Conservation (phyloP, 2,329 filamentous ascomycete species). For the Tolypocladium sp. region DNA sequence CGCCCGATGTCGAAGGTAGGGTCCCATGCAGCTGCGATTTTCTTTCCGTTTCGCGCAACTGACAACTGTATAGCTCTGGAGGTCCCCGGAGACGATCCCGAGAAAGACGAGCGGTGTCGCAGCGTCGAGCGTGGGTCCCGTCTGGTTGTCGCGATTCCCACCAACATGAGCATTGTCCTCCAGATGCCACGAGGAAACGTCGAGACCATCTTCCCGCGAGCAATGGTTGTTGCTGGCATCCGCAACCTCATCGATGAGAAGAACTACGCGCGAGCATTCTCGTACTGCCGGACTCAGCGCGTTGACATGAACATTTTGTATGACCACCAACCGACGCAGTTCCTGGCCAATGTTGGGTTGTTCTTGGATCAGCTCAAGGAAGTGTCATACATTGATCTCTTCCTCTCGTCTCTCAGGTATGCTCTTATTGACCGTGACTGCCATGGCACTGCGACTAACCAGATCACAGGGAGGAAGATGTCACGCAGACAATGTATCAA, state of each 20-base stretch:
- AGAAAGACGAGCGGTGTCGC: conserved; percentile 84
- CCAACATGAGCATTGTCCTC: conserved; percentile 73
- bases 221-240: conserved; percentile 86
- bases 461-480: conserved; percentile 66
- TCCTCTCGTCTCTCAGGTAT: conserved; percentile 76
- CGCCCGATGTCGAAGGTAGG: conserved; percentile 51
- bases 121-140: conserved; percentile 84
- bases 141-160: conserved; percentile 82
- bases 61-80: conserved; percentile 55
- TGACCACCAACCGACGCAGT: conserved; percentile 82
- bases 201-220: conserved; percentile 88
- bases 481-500: conserved; percentile 86
- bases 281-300: conserved; percentile 81
- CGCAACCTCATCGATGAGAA: conserved; percentile 69
- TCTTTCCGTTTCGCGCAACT: conserved; percentile 3
- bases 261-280: conserved; percentile 76
- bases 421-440: too few species aligned
- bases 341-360: conserved; percentile 63
- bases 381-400: conserved; percentile 76
- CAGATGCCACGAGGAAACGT: conserved; percentile 96
- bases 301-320: conserved; percentile 98
- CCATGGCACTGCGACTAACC: too few species aligned
- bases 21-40: not conserved
- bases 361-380: conserved; percentile 83
- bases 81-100: conserved; percentile 78